phyloP scores from a whole-genome alignment of 2,329 filamentous ascomycete genomes.

The Cytospora schulzeri region DNA sequence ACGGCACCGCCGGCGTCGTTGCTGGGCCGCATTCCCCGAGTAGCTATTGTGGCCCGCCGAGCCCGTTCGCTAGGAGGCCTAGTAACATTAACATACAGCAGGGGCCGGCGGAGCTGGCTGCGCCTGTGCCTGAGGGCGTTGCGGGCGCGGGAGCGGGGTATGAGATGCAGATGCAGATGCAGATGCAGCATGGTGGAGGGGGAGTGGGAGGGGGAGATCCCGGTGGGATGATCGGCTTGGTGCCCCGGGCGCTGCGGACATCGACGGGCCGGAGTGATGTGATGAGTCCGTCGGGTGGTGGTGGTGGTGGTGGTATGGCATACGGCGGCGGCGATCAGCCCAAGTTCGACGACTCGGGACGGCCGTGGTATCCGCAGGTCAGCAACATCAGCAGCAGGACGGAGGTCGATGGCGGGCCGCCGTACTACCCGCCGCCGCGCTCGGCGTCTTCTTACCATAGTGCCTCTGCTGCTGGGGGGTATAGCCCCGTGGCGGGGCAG shows the following conservation, averaged over 20 bases:
- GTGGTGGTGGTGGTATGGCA: neutral
- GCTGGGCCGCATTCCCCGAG: neutral
- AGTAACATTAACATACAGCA: conserved; percentile 14
- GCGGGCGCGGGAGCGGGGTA: neutral
- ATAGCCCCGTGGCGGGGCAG: neutral
- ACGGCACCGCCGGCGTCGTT: neutral
- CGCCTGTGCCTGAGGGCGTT: conserved; percentile 1
- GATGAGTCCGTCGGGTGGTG: conserved; percentile 1
- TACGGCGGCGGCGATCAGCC: conserved; percentile 15
- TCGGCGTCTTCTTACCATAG: conserved; percentile 3
- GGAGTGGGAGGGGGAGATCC: neutral
- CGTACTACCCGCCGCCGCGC: conserved; percentile 8
- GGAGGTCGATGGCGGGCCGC: conserved; percentile 3
- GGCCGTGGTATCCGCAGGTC: conserved; percentile 20
- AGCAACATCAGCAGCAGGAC: conserved; percentile 23
- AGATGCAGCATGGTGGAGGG: neutral
- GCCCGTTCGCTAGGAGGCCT: conserved; percentile 4
- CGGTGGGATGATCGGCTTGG: neutral
- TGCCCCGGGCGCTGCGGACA: conserved; percentile 10
- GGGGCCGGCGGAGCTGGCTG: conserved; percentile 17
- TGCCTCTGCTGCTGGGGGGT: neutral
- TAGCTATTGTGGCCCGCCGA: conserved; percentile 9
- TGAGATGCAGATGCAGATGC: conserved; percentile 4
- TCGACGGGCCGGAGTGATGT: conserved; percentile 6
- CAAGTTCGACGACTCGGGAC: conserved; percentile 20